Evolutionary conservation across 2,329 filamentous ascomycete genomes (phyloP).

Genomic region (Pseudocercospora ulei): DNA sequence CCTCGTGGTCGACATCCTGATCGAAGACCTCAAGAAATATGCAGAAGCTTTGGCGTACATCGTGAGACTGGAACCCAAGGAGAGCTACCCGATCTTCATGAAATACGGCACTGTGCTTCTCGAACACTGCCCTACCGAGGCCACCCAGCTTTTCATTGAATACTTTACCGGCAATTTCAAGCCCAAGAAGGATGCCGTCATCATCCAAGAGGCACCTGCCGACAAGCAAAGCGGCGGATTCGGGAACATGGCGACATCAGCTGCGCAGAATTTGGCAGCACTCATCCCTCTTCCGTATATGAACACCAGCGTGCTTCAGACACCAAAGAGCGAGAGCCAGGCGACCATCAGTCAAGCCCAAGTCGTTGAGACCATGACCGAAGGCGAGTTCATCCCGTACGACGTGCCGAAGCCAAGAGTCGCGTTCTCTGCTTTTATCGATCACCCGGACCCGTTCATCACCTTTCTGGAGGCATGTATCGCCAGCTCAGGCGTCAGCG

Average conservation of each 20-base stretch:
- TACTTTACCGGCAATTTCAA: constrained; percentile 84
- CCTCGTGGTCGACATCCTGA: constrained; percentile 85
- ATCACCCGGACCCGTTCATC: constrained; percentile 86
- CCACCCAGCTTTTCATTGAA: constrained; percentile 80
- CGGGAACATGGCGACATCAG: constrained; percentile 52
- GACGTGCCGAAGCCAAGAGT: constrained; percentile 70
- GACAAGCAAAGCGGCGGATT: constrained; percentile 30
- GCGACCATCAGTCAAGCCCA: constrained; percentile 48
- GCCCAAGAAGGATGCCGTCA: constrained; percentile 56
- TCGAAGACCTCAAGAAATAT: constrained; percentile 90
- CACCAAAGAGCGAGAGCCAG: constrained; percentile 39
- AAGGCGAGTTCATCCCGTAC: constrained; percentile 52
- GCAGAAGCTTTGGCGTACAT: constrained; percentile 83
- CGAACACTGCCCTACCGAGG: constrained; percentile 70
- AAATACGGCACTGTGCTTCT: constrained; percentile 89
- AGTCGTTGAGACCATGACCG: constrained; percentile 46
- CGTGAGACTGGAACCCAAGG: constrained; percentile 69
- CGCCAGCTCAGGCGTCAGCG: constrained; percentile 57
- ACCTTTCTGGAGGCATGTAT: constrained; percentile 83
- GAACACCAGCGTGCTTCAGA: constrained; percentile 52
- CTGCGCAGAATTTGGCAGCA: constrained; percentile 76
- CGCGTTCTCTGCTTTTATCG: constrained; percentile 93
- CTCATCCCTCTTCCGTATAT: constrained; percentile 79
- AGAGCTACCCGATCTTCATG: constrained; percentile 83
- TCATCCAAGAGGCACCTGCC: constrained; percentile 40